Conservation (phyloP, 2,329 filamentous ascomycete genomes). For the Penicillium thymicola region DNA sequence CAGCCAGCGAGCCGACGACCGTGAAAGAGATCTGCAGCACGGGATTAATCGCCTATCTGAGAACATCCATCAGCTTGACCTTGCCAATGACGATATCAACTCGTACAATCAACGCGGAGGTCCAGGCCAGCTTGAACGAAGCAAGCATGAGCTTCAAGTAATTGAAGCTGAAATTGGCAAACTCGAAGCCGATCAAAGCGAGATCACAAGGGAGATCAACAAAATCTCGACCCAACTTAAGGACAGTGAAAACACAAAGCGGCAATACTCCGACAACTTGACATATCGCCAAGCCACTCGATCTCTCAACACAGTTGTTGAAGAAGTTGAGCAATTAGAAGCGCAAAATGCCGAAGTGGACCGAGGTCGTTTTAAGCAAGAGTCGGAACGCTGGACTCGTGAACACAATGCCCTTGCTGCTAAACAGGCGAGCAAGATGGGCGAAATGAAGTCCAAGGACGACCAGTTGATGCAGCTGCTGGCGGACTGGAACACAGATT, state of each 20-base stretch:
- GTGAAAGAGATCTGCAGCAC: conserved; percentile 68
- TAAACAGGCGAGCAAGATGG: conserved; percentile 70
- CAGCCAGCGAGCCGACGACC: conserved; percentile 65
- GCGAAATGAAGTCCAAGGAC: conserved; percentile 79
- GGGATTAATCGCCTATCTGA: conserved; percentile 69
- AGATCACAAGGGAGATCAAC: conserved; percentile 69
- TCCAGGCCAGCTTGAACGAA: conserved; percentile 64
- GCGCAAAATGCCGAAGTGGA: conserved; percentile 78
- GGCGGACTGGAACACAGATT: conserved; percentile 79
- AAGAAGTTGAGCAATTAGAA: conserved; percentile 72
- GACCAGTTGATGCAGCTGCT: conserved; percentile 70
- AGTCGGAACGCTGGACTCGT: conserved; percentile 66
- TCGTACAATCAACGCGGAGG: conserved; percentile 76
- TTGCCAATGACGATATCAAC: conserved; percentile 73
- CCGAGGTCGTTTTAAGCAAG: conserved; percentile 67
- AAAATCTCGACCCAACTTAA: conserved; percentile 72
- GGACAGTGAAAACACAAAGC: conserved; percentile 77
- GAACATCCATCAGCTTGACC: conserved; percentile 72
- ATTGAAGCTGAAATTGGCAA: conserved; percentile 65
- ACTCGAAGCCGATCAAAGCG: conserved; percentile 65
- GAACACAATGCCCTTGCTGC: conserved; percentile 68
- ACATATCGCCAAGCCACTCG: conserved; percentile 74
- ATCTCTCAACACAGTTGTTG: conserved; percentile 63
- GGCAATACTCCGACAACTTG: conserved; percentile 85
- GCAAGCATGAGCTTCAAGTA: conserved; percentile 64